Conservation (phyloP, 805 yeast species). For the Monosporozyma siamensis region DNA sequence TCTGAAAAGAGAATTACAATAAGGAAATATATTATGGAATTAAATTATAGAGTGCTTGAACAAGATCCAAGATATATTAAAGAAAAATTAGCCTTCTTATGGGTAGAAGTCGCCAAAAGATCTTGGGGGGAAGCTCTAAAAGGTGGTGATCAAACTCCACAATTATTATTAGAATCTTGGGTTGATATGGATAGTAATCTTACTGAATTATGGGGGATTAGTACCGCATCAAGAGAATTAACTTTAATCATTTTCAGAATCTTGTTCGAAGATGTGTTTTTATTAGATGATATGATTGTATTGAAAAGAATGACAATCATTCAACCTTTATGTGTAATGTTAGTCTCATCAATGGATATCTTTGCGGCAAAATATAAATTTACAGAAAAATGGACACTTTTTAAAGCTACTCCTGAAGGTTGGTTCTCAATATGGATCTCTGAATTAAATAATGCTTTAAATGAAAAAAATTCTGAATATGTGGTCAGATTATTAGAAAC, state of each 20-base stretch:
- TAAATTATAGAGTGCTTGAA: constrained; percentile 49
- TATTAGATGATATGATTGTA: constrained; percentile 87
- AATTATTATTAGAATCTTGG: constrained; percentile 65
- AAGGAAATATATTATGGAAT: constrained; percentile 76
- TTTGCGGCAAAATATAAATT: constrained; percentile 53
- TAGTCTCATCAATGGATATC: constrained; percentile 62
- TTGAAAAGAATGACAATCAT: constrained; percentile 67
- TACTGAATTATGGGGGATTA: constrained; percentile 62
- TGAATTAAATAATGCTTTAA: constrained; percentile 39
- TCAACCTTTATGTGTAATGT: constrained; percentile 74
- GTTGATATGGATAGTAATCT: constrained; percentile 73
- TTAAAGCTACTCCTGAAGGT: constrained; percentile 68
- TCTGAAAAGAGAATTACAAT: constrained; percentile 54
- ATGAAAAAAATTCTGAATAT: constrained; percentile 37
- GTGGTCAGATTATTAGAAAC: constrained; percentile 67
- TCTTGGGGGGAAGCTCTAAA: constrained; percentile 76
- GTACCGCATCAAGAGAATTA: constrained; percentile 59
- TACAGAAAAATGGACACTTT: constrained; percentile 38
- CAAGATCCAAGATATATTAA: constrained; percentile 81
- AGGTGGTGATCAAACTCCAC: constrained; percentile 23
- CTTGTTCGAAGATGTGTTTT: constrained; percentile 83
- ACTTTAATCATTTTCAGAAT: constrained; percentile 73
- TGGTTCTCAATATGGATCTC: constrained; percentile 76
- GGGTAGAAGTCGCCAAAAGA: constrained; percentile 88
- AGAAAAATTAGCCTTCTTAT: constrained; percentile 79